Percentiles rank a stretch among this genome's conserved stretches.
phyloP scores from a whole-genome alignment of 2,329 filamentous ascomycete species.

The Leptoxyphium fumago region DNA sequence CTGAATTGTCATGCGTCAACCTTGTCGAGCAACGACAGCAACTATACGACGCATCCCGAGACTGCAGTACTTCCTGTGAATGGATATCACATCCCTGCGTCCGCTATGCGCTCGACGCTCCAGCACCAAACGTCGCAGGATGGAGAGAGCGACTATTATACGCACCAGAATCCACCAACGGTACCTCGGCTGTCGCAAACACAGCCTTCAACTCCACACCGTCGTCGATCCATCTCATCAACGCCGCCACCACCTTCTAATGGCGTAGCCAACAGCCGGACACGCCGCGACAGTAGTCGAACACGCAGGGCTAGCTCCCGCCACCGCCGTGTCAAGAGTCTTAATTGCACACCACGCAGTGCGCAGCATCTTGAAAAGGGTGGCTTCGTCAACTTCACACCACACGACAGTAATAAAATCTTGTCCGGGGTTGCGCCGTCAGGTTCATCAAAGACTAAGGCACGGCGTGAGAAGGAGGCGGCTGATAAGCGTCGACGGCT shows the following conservation, averaged over 20 bases:
- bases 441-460: slow-evolving; percentile 86
- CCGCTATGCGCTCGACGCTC: slow-evolving; percentile 4
- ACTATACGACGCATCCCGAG: slow-evolving; percentile 1
- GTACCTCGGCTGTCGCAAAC: background rate
- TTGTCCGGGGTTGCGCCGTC: slow-evolving; percentile 84
- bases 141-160: background rate
- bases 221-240: background rate
- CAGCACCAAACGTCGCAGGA: slow-evolving; percentile 1
- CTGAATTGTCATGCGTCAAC: slow-evolving; percentile 19
- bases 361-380: slow-evolving; percentile 31
- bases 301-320: slow-evolving; percentile 11
- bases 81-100: background rate
- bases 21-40: slow-evolving; percentile 6
- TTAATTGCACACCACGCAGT: slow-evolving; percentile 12
- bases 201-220: background rate
- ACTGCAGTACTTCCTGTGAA: background rate
- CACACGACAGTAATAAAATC: slow-evolving; percentile 60
- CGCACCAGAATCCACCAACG: background rate
- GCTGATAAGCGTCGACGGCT: slow-evolving; percentile 57
- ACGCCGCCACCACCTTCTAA: background rate
- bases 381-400: slow-evolving; percentile 82
- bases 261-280: background rate
- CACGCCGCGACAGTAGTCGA: background rate
- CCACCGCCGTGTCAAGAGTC: slow-evolving; percentile 15
- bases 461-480: slow-evolving; percentile 77